Evolutionary conservation across 2,329 filamentous ascomycete genomes (phyloP).

Genomic region (Trichoderma sp.): DNA sequence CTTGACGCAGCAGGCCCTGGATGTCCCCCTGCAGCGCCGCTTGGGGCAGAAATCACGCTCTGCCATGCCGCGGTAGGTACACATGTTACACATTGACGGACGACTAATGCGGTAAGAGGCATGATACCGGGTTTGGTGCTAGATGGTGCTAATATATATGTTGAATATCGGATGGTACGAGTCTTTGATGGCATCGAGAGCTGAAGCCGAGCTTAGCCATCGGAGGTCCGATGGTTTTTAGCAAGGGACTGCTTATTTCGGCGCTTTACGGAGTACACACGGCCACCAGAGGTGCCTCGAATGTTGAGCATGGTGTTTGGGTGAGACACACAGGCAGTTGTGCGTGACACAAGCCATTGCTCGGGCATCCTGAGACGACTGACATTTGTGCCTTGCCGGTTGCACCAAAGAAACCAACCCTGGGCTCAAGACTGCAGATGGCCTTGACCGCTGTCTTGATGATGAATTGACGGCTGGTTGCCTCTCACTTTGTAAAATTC

Average conservation of each 20-base stretch:
- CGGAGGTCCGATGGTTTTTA: constrained; percentile 5
- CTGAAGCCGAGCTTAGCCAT: not conserved
- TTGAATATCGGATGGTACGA: not conserved
- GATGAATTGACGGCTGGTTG: not conserved
- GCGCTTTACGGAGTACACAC: not conserved
- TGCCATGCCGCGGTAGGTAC: constrained; percentile 1
- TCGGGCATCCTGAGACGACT: not conserved
- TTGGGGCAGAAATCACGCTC: constrained; percentile 10
- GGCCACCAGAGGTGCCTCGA: not conserved
- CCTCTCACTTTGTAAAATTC: not conserved
- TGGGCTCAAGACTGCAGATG: not conserved
- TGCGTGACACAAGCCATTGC: not conserved
- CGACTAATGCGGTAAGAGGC: not conserved
- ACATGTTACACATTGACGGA: not conserved
- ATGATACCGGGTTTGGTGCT: not conserved
- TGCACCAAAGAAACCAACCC: not conserved
- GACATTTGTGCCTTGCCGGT: not conserved
- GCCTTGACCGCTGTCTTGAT: not conserved
- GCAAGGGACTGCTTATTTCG: not conserved
- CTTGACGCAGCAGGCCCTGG: constrained; percentile 9
- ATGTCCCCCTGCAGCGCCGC: constrained; percentile 13
- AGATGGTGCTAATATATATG: not conserved
- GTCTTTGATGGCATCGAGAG: not conserved
- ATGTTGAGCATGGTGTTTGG: constrained; percentile 1
- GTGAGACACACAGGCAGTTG: not conserved